These are phyloP conservation scores for Tagetes patula DNA, from an alignment of 129 eudicot species.

Conservation along the genomic window DNA sequence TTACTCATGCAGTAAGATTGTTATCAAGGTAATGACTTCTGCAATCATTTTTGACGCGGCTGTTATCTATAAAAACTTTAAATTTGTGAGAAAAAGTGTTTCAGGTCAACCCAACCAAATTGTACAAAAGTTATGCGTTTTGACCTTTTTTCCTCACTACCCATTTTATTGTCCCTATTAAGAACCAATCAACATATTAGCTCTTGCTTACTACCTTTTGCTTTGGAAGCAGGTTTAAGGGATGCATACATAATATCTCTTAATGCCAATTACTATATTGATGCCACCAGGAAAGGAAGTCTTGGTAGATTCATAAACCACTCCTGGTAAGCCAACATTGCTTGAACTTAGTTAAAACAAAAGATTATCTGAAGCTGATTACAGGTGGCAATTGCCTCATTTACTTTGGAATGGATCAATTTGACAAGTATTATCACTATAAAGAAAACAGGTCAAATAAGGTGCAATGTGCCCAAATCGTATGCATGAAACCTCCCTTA, in stretches of 20 bases:
- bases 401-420: neutral
- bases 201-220: constrained; percentile 20
- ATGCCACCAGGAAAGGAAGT: constrained; percentile 92
- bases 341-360: constrained; percentile 8
- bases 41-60: neutral
- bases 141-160: neutral
- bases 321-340: constrained; percentile 65
- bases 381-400: constrained; percentile 5
- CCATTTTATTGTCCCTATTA: neutral
- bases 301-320: constrained; percentile 93
- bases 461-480: neutral
- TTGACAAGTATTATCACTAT: neutral
- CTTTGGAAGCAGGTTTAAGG: constrained; percentile 55
- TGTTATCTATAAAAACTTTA: too few species aligned
- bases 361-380: constrained; percentile 19
- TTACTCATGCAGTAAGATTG: neutral
- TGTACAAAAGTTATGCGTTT: neutral
- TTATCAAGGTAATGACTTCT: neutral
- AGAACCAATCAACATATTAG: constrained; percentile 1
- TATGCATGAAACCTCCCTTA: constrained; percentile 3
- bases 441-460: neutral
- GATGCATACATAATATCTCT: constrained; percentile 89
- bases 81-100: neutral
- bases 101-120: neutral
- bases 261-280: constrained; percentile 64